Conservation (phyloP, 2,329 filamentous ascomycete genomes). For the Colletotrichum sp. region DNA sequence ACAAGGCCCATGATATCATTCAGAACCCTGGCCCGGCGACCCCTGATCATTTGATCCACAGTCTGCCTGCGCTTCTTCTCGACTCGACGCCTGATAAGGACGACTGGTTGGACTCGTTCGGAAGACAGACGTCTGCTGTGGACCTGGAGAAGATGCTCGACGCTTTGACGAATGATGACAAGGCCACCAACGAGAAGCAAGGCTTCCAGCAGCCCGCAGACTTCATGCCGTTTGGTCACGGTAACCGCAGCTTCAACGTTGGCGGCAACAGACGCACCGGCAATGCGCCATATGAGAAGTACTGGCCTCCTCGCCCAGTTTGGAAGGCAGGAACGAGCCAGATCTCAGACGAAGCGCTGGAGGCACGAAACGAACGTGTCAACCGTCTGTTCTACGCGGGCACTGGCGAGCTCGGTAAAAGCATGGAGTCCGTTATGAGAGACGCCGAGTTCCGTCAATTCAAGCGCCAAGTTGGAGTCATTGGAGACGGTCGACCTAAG, state of each 20-base stretch:
- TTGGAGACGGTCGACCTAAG: constrained; percentile 40
- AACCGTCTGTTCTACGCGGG: constrained; percentile 45
- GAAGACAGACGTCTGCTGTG: background rate
- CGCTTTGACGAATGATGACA: constrained; percentile 29
- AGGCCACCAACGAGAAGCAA: constrained; percentile 28
- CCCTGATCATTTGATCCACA: background rate
- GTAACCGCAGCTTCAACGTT: constrained; percentile 22
- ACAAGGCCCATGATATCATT: constrained; percentile 11
- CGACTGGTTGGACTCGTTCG: background rate
- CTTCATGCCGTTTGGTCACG: background rate
- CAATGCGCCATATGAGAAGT: constrained; percentile 27
- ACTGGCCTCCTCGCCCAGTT: background rate
- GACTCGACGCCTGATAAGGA: background rate
- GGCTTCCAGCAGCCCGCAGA: constrained; percentile 30
- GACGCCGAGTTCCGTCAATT: constrained; percentile 33
- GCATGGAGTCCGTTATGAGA: constrained; percentile 30
- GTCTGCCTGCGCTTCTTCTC: background rate
- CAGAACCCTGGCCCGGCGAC: background rate
- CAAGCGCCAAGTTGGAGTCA: constrained; percentile 37
- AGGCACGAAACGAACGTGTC: constrained; percentile 30
- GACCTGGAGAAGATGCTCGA: constrained; percentile 1
- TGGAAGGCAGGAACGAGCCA: constrained; percentile 24
- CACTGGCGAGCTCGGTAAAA: constrained; percentile 36
- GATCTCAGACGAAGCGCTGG: constrained; percentile 26
- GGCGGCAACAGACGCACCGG: constrained; percentile 1